phyloP scores from a whole-genome alignment of 2,329 filamentous ascomycete genomes.

The Pseudogymnoascus sp. region DNA sequence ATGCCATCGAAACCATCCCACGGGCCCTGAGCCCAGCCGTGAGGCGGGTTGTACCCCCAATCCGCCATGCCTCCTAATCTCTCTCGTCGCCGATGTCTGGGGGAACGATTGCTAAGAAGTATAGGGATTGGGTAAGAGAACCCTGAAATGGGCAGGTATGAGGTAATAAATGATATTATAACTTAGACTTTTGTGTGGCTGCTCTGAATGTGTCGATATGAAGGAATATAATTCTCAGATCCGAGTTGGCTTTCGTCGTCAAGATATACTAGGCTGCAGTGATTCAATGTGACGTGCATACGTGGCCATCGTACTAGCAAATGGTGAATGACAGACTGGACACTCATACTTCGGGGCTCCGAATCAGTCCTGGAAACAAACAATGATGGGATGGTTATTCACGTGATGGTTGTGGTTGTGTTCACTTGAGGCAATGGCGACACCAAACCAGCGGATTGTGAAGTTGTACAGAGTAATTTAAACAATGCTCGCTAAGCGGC shows the following conservation, averaged over 20 bases:
- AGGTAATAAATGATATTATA: neutral
- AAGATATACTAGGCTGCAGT: slow-evolving; percentile 2
- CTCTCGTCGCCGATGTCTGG: neutral
- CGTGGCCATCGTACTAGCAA: slow-evolving; percentile 2
- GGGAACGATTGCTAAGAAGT: neutral
- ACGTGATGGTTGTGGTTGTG: neutral
- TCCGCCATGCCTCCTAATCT: slow-evolving; percentile 12
- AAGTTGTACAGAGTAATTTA: neutral
- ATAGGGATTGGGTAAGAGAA: neutral
- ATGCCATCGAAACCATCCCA: neutral
- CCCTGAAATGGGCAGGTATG: neutral
- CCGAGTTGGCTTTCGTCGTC: neutral
- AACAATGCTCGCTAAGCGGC: slow-evolving; percentile 7
- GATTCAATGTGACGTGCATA: slow-evolving; percentile 7
- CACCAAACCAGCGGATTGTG: neutral
- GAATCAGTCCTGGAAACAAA: neutral
- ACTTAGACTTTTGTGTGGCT: neutral
- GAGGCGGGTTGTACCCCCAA: slow-evolving; percentile 22
- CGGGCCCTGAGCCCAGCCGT: slow-evolving; percentile 23
- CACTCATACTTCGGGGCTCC: neutral
- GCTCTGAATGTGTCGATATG: neutral
- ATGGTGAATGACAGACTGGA: slow-evolving; percentile 2
- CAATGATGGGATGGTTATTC: slow-evolving; percentile 2
- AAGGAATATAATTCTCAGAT: neutral
- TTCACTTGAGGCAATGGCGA: neutral